Evolutionary conservation across 352 stramenopile genomes (phyloP), one percentile per base, ranked within the genome.

Genomic region (Phytophthora podocarpi): DNA sequence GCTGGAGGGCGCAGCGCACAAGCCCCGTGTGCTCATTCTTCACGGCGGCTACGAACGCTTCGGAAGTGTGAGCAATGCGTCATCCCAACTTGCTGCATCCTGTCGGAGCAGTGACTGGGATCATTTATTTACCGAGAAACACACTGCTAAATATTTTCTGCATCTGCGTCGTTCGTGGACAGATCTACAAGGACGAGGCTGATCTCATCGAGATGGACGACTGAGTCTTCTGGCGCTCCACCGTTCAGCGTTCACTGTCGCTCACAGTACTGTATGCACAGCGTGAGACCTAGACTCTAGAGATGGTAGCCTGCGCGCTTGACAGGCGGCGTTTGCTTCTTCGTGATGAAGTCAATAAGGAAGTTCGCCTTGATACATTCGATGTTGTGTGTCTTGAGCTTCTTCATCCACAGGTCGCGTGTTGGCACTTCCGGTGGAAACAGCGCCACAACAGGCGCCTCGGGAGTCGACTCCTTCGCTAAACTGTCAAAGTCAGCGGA

Each of bases 261-360:
- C n/a, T 46, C 45, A 61, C 20, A 45, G n/a, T n/a, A n/a, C n/a
- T n/a, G n/a, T n/a, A n/a, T 39, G 21, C 20, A 47, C 32, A 45
- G 34, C 11, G 30, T 55, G n/a, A 36, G 11, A 47, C 27, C 16
- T 41, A 37, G 21, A 46, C 23, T 56, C 52, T 83, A 90, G 48
- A 91, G 43, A 35, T 56, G 48, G 40, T 90, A 94, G 55, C 80
- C 71, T 35, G 79, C 62, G 9, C 72, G 65, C 46, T 76, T 70
- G 12, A 82, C 78, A 13, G 64, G 75, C 39, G 76, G 75, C 13
- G 62, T 59, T 59, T 93, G 87, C 58, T 93, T 76, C 67, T 94
- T 96, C 23, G 87, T 93, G 47, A 96, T 70, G 53, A 83, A 91
- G 52, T 96, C 87, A 70, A 96, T 91, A 24, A 96, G 70, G 43